These are phyloP conservation scores for Begonia masoniana DNA, from an alignment of 306 rosid species.

Conservation along the genomic window DNA sequence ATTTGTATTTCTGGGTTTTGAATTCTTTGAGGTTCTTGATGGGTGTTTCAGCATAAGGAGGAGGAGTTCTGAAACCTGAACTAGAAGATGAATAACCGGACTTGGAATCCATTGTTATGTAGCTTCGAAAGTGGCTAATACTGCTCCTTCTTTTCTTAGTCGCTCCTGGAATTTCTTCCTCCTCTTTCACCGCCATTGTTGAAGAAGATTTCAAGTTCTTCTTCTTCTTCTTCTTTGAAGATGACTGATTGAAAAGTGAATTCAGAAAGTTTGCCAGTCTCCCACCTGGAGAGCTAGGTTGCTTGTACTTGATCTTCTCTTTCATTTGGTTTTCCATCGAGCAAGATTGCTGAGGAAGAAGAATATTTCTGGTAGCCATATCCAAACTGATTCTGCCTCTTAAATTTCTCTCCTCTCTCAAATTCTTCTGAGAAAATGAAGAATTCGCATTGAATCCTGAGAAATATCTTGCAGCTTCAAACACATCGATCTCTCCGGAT, in stretches of 20 bases:
- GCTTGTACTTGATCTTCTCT: constrained; percentile 72
- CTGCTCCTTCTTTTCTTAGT: constrained; percentile 63
- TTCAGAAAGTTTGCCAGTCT: constrained; percentile 85
- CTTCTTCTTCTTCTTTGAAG: constrained; percentile 61
- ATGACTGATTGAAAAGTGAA: constrained; percentile 83
- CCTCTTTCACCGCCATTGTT: constrained; percentile 52
- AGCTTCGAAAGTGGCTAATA: constrained; percentile 81
- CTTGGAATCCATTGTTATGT: constrained; percentile 33
- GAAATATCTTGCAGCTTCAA: constrained; percentile 84
- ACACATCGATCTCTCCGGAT: constrained; percentile 82
- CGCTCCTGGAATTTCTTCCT: constrained; percentile 59
- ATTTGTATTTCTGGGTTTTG: constrained; percentile 7
- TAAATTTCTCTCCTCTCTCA: constrained; percentile 44
- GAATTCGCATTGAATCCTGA: constrained; percentile 65
- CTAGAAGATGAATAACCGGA: constrained; percentile 52
- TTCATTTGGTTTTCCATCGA: constrained; percentile 10
- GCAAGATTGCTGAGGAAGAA: constrained; percentile 26
- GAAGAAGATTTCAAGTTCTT: constrained; percentile 37
- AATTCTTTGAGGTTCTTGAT: constrained; percentile 65
- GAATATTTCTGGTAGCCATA: constrained; percentile 65
- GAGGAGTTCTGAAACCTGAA: constrained; percentile 76
- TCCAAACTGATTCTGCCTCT: constrained; percentile 86
- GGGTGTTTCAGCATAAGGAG: constrained; percentile 49
- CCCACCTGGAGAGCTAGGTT: constrained; percentile 94
- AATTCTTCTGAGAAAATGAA: constrained; percentile 32